These are phyloP conservation scores for Volvariella surrecta DNA, from an alignment of 1,284 basidiomycete genomes.

Conservation along the genomic window DNA sequence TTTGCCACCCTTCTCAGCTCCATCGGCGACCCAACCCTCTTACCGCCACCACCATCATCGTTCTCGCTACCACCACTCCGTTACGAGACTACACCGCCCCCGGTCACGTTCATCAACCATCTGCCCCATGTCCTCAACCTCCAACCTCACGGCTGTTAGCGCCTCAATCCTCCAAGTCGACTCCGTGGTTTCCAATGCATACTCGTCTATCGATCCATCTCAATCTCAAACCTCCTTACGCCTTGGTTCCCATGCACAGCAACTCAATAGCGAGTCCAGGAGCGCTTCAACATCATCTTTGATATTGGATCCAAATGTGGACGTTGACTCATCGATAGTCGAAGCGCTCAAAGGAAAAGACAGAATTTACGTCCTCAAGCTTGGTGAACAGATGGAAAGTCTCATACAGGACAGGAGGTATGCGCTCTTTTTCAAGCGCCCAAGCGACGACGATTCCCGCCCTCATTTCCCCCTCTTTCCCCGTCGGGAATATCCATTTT, in stretches of 20 bases:
- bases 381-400: constrained; percentile 73
- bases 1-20: not conserved
- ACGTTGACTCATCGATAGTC: constrained; percentile 67
- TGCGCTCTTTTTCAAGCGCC: constrained; percentile 20
- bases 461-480: constrained; percentile 9
- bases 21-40: too few relatives aligned
- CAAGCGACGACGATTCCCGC: not conserved
- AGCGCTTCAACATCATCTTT: constrained; percentile 10
- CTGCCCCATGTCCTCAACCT: constrained; percentile 14
- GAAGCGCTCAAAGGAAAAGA: constrained; percentile 84
- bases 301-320: constrained; percentile 18
- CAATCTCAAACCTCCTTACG: constrained; percentile 6
- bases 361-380: constrained; percentile 73
- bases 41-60: too few relatives aligned
- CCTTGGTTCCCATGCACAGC: not conserved
- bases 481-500: not conserved
- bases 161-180: constrained; percentile 2
- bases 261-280: constrained; percentile 1
- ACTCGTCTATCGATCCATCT: constrained; percentile 6
- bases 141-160: constrained; percentile 11
- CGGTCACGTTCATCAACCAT: not conserved
- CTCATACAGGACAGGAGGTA: constrained; percentile 67
- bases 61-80: not conserved
- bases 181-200: constrained; percentile 5
- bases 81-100: not conserved